Percentiles rank a stretch among this genome's conserved stretches.
Conservation (phyloP, 352 stramenopile genomes). For the Pythium pyrilobum region DNA sequence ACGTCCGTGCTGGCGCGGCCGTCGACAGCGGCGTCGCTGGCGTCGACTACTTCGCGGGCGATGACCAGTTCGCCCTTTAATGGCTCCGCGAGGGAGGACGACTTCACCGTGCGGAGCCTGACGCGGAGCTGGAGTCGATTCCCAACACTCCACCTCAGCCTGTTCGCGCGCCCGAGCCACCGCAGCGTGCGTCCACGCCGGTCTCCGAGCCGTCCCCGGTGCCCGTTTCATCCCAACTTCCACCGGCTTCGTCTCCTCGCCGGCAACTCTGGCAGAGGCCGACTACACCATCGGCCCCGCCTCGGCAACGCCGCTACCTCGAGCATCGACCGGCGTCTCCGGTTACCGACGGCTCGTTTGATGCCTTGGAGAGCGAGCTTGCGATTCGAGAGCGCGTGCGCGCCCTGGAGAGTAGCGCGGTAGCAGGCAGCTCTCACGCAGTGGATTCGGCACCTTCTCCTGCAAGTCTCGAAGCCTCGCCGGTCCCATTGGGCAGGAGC, state of each 20-base stretch:
- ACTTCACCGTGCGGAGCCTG: not conserved
- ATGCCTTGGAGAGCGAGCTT: not conserved
- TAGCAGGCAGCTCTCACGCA: no score
- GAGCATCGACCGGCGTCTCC: not conserved
- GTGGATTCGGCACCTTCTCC: no score
- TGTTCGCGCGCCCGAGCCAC: no score
- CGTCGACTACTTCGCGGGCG: not conserved
- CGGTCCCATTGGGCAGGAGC: not conserved
- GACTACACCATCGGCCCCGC: not conserved
- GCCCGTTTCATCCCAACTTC: no score
- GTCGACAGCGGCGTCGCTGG: not conserved
- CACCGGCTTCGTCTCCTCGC: no score
- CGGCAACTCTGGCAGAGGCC: not conserved
- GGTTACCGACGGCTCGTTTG: not conserved
- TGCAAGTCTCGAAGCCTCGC: not conserved
- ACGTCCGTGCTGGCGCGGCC: no score
- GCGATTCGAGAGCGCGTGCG: not conserved
- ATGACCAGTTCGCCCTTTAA: not conserved
- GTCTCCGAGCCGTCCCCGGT: no score
- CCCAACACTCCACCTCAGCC: no score
- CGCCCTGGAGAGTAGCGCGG: not conserved
- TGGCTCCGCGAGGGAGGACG: not conserved
- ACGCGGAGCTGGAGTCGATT: no score
- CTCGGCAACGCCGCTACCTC: not conserved
- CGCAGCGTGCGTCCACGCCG: no score